Percentiles rank a stretch among this genome's conserved stretches.
These are phyloP conservation scores for Fonsecaea erecta DNA, from an alignment of 2,329 filamentous ascomycete species.

Conservation along the genomic window DNA sequence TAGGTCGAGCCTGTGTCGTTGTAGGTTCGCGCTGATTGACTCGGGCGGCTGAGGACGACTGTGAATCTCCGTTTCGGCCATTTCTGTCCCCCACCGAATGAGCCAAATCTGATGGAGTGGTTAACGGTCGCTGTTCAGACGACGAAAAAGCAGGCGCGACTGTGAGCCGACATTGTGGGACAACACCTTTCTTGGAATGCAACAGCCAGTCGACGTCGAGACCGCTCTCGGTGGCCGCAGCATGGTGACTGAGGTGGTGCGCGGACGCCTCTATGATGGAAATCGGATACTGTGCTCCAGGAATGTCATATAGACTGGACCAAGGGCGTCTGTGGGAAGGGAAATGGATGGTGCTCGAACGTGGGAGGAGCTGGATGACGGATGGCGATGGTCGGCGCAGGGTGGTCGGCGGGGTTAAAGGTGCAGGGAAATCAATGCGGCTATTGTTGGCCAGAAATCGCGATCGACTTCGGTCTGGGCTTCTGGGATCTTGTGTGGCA, in stretches of 20 bases:
- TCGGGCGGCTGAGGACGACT: constrained; percentile 32
- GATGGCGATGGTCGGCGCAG: constrained; percentile 9
- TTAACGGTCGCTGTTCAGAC: constrained; percentile 1
- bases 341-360: neutral
- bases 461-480: constrained; percentile 14
- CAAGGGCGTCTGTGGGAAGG: constrained; percentile 5
- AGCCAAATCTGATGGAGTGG: constrained; percentile 17
- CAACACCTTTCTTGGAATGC: constrained; percentile 78
- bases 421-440: neutral
- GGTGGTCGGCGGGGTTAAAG: constrained; percentile 22
- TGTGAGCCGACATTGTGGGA: constrained; percentile 1
- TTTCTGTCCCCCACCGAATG: constrained; percentile 37
- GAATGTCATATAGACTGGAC: constrained; percentile 8
- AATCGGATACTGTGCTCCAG: neutral
- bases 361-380: constrained; percentile 5
- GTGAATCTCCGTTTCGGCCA: constrained; percentile 27
- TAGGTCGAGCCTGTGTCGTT: constrained; percentile 19
- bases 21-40: constrained; percentile 32
- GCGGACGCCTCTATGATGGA: neutral
- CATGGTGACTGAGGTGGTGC: constrained; percentile 19
- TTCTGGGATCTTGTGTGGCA: constrained; percentile 4
- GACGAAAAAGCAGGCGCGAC: neutral
- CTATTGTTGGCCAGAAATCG: constrained; percentile 13
- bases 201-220: constrained; percentile 93
- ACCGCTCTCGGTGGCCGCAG: constrained; percentile 63